Evolutionary conservation across 192 early-diverging fungal species (phyloP).

Genomic region (Gamsiella multidivaricata): DNA sequence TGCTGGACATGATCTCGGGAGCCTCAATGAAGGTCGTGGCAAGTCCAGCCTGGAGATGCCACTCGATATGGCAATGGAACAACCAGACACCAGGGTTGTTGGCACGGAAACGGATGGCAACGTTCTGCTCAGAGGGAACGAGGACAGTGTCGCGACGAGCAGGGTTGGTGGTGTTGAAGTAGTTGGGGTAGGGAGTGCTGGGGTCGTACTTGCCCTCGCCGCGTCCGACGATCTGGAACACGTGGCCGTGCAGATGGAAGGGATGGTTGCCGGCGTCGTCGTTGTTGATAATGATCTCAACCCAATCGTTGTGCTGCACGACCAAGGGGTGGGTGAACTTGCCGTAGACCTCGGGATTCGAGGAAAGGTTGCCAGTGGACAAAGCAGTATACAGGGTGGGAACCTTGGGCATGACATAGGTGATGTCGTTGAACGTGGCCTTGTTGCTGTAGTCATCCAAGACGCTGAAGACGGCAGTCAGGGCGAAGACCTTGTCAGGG

Average conservation of each 20-base stretch:
- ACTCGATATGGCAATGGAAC: conserved; percentile 91
- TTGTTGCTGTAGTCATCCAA: conserved; percentile 81
- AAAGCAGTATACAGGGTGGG: conserved; percentile 76
- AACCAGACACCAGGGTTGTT: conserved; percentile 88
- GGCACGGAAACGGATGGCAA: conserved; percentile 78
- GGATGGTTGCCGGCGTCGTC: conserved; percentile 76
- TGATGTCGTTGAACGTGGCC: conserved; percentile 83
- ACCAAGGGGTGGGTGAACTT: conserved; percentile 70
- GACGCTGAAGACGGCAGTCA: conserved; percentile 74
- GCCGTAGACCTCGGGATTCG: conserved; percentile 69
- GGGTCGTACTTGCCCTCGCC: conserved; percentile 67
- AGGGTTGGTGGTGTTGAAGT: conserved; percentile 65
- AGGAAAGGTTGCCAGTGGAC: conserved; percentile 62
- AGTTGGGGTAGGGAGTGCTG: conserved; percentile 35
- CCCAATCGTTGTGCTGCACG: conserved; percentile 69
- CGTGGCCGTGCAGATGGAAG: conserved; percentile 89
- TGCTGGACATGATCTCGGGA: conserved; percentile 71
- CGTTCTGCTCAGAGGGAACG: conserved; percentile 73
- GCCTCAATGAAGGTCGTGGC: conserved; percentile 77
- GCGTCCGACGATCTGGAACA: conserved; percentile 81
- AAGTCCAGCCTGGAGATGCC: conserved; percentile 80
- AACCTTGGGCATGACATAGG: conserved; percentile 72
- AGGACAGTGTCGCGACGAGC: conserved; percentile 81
- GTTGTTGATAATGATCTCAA: conserved; percentile 83
- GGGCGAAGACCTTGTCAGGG: conserved; percentile 59